Conservation (phyloP, 768 basidiomycete species). For the Pleurotus tuoliensis region DNA sequence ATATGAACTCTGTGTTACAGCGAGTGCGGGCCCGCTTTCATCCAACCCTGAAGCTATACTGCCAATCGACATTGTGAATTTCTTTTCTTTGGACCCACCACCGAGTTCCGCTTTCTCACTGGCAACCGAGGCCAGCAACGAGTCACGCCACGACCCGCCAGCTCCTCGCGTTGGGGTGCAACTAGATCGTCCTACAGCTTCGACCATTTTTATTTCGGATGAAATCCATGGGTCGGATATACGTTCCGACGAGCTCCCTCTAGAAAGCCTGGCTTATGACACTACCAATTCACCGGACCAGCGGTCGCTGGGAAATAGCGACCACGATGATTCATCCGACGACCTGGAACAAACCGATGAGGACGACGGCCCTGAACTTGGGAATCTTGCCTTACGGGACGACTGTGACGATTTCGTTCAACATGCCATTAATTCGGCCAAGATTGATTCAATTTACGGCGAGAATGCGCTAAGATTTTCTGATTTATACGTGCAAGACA, state of each 20-base stretch:
- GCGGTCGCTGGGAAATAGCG: background rate
- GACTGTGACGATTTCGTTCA: constrained; percentile 33
- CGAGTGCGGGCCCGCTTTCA: constrained; percentile 54
- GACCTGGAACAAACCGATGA: background rate
- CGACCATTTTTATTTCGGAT: background rate
- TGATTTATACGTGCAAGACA: constrained; percentile 34
- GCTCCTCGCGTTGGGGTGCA: background rate
- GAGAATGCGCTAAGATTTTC: constrained; percentile 30
- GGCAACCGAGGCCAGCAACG: background rate
- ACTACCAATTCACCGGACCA: background rate
- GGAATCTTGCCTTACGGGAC: constrained; percentile 24
- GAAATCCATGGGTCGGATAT: background rate
- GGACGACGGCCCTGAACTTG: constrained; percentile 3
- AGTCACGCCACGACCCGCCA: background rate
- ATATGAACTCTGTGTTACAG: constrained; percentile 63
- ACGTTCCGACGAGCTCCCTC: background rate
- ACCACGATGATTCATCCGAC: background rate
- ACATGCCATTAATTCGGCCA: constrained; percentile 26
- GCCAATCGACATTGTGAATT: constrained; percentile 77
- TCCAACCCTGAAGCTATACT: constrained; percentile 67
- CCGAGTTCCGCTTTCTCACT: constrained; percentile 31
- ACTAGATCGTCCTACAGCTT: background rate
- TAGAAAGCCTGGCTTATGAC: background rate
- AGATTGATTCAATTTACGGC: constrained; percentile 19
- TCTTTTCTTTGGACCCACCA: constrained; percentile 82